phyloP scores from a whole-genome alignment of 495 filamentous ascomycete species.

The Podospora pseudocomata region DNA sequence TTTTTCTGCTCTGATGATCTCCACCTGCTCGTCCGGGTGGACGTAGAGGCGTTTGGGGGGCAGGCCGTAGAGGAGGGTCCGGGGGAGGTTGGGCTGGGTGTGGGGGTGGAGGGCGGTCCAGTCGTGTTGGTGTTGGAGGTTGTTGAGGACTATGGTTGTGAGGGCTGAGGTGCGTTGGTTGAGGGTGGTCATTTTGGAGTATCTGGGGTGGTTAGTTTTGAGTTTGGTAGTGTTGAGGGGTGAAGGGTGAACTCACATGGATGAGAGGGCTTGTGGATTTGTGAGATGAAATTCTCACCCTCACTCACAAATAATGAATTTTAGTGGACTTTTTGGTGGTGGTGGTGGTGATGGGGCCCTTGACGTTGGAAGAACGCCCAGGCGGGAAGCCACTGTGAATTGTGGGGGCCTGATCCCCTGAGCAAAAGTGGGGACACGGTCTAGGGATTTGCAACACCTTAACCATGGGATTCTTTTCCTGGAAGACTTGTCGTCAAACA shows the following conservation, averaged over 20 bases:
- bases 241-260: neutral
- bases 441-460: no score
- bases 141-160: slow-evolving; percentile 67
- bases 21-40: slow-evolving; percentile 89
- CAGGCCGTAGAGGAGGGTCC: slow-evolving; percentile 78
- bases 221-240: neutral
- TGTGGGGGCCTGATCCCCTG: neutral
- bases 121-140: slow-evolving; percentile 80
- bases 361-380: neutral
- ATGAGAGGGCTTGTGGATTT: neutral
- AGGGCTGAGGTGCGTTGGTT: slow-evolving; percentile 37
- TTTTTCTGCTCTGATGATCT: slow-evolving; percentile 60
- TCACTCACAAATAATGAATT: neutral
- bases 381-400: neutral
- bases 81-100: slow-evolving; percentile 46
- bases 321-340: neutral
- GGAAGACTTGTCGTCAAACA: no score
- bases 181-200: slow-evolving; percentile 25
- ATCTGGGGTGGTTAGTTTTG: neutral
- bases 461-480: no score
- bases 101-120: slow-evolving; percentile 72
- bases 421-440: no score
- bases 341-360: neutral
- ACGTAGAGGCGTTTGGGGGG: slow-evolving; percentile 82
- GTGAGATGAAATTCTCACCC: neutral